These are phyloP conservation scores for Colletotrichum spaethianum DNA, from an alignment of 2,329 filamentous ascomycete species.

Conservation along the genomic window DNA sequence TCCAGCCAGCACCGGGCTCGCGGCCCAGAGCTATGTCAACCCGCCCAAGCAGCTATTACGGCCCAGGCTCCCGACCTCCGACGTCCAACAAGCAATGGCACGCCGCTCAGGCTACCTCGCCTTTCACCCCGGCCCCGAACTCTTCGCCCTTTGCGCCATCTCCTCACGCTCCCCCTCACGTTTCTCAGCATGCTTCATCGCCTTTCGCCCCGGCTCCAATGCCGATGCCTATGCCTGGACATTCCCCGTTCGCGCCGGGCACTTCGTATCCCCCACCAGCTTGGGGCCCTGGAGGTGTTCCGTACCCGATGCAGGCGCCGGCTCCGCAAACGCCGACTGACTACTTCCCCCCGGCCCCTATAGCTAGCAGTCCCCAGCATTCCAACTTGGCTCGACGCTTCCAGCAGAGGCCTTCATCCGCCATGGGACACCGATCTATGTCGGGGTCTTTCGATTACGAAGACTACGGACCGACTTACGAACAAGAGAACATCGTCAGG, in stretches of 20 bases:
- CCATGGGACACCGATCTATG: slow-evolving; percentile 56
- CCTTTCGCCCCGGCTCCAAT: slow-evolving; percentile 27
- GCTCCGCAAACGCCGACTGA: slow-evolving; percentile 19
- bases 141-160: slow-evolving; percentile 5
- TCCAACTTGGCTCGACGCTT: slow-evolving; percentile 35
- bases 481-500: slow-evolving; percentile 57
- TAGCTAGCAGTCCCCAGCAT: slow-evolving; percentile 47
- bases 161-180: slow-evolving; percentile 9
- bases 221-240: slow-evolving; percentile 16
- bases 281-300: slow-evolving; percentile 27
- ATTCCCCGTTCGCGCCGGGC: slow-evolving; percentile 32
- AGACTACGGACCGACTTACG: slow-evolving; percentile 50
- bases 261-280: slow-evolving; percentile 21
- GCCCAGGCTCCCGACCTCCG: slow-evolving; percentile 40
- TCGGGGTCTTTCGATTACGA: slow-evolving; percentile 53
- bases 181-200: slow-evolving; percentile 12
- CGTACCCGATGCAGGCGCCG: slow-evolving; percentile 30
- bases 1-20: slow-evolving; percentile 44
- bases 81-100: slow-evolving; percentile 41
- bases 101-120: slow-evolving; percentile 18
- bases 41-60: slow-evolving; percentile 41
- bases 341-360: slow-evolving; percentile 42
- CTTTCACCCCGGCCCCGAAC: slow-evolving; percentile 2
- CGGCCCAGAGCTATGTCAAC: slow-evolving; percentile 46
- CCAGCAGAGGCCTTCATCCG: slow-evolving; percentile 52